Percentiles rank a stretch among this genome's conserved stretches.
Conservation (phyloP, 768 basidiomycete genomes). For the Boletus subcaerulescens region DNA sequence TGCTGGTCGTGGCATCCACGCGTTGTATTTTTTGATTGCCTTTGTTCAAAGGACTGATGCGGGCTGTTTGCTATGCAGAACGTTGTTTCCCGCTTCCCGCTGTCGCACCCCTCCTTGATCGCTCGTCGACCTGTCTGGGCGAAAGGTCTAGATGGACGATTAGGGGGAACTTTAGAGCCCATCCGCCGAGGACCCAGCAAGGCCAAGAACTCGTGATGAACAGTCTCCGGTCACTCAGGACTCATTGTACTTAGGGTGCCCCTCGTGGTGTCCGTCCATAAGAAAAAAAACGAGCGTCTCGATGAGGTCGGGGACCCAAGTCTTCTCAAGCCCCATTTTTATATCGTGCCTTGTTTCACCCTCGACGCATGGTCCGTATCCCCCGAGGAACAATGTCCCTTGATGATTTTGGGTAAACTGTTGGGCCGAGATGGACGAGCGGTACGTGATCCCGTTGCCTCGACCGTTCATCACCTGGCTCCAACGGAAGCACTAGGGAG, state of each 20-base stretch:
- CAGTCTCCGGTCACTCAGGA: background rate
- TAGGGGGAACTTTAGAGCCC: too few relatives aligned
- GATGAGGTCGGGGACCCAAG: background rate
- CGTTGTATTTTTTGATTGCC: constrained; percentile 4
- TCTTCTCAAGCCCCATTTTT: background rate
- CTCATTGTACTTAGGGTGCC: too few relatives aligned
- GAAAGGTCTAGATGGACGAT: background rate
- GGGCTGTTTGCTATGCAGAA: constrained; percentile 9
- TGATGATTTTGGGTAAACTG: background rate
- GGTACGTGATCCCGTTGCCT: constrained; percentile 7
- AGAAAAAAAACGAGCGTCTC: background rate
- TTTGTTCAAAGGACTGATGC: background rate
- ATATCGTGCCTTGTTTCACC: background rate
- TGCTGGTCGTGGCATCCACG: constrained; percentile 57
- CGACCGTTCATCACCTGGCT: background rate
- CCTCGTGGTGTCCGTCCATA: too few relatives aligned
- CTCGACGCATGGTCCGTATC: background rate
- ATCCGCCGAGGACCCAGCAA: background rate
- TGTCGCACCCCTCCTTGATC: background rate
- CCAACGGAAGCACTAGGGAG: background rate
- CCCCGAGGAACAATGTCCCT: constrained; percentile 1
- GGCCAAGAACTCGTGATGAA: background rate
- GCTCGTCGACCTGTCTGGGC: background rate
- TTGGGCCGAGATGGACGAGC: background rate
- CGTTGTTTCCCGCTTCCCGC: constrained; percentile 1